phyloP scores from a whole-genome alignment of 805 yeast species.

The Wilhelminamyces savonicus region DNA sequence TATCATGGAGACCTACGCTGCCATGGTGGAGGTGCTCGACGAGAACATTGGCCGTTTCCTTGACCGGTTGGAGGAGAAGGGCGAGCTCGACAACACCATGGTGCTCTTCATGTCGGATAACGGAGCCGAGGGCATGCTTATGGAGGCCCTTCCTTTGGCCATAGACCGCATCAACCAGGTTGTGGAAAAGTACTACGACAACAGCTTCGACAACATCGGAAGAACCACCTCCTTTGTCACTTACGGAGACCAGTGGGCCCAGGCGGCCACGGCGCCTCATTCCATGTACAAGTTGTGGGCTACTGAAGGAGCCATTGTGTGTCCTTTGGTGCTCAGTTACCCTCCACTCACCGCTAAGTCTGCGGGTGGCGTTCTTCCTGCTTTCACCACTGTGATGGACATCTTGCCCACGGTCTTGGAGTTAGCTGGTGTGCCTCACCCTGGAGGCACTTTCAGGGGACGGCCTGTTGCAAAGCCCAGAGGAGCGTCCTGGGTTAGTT shows the following conservation, averaged over 20 bases:
- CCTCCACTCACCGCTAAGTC: slow-evolving; percentile 24
- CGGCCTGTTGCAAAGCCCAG: slow-evolving; percentile 37
- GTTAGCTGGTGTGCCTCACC: slow-evolving; percentile 39
- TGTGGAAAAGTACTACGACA: slow-evolving; percentile 33
- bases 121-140: slow-evolving; percentile 57
- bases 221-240: slow-evolving; percentile 40
- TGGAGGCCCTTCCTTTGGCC: slow-evolving; percentile 48
- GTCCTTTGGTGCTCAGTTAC: slow-evolving; percentile 45
- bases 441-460: slow-evolving; percentile 35
- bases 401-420: slow-evolving; percentile 51
- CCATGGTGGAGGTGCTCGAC: slow-evolving; percentile 55
- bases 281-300: slow-evolving; percentile 53
- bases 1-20: slow-evolving; percentile 56
- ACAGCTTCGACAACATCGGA: slow-evolving; percentile 43
- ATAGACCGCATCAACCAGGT: slow-evolving; percentile 15
- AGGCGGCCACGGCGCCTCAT: slow-evolving; percentile 54
- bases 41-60: slow-evolving; percentile 45
- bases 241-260: slow-evolving; percentile 57
- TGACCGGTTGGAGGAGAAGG: slow-evolving; percentile 31
- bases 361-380: slow-evolving; percentile 26
- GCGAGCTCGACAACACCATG: slow-evolving; percentile 48
- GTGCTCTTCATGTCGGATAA: slow-evolving; percentile 58
- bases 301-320: slow-evolving; percentile 54
- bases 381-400: slow-evolving; percentile 55
- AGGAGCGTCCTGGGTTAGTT: slow-evolving; percentile 42